Evolutionary conservation across 805 yeast species (phyloP).

Genomic region (Torulaspora microellipsoides): DNA sequence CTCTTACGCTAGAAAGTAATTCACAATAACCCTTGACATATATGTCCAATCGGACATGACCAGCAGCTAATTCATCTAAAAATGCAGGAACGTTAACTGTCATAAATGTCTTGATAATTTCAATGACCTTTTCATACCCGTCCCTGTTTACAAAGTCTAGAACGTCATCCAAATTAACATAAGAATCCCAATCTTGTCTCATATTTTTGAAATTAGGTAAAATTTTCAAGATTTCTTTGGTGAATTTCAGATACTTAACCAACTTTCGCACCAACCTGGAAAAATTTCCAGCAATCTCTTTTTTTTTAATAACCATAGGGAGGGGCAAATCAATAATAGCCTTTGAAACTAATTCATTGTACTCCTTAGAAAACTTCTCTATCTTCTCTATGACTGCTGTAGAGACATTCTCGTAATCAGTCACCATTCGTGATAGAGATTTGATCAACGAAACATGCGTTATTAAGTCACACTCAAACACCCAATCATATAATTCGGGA

Average conservation of each 20-base stretch:
- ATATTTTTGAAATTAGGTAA: constrained; percentile 37
- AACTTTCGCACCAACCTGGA: constrained; percentile 49
- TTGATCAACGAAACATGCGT: constrained; percentile 52
- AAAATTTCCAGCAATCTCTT: constrained; percentile 51
- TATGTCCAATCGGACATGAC: constrained; percentile 11
- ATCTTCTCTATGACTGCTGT: constrained; percentile 50
- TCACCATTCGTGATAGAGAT: constrained; percentile 56
- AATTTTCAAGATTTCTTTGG: constrained; percentile 45
- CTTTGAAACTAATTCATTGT: constrained; percentile 41
- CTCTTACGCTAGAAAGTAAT: constrained; percentile 15
- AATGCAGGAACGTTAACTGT: constrained; percentile 8
- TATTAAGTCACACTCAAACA: constrained; percentile 59
- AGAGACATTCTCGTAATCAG: constrained; percentile 52
- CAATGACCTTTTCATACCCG: constrained; percentile 12
- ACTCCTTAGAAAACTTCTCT: constrained; percentile 47
- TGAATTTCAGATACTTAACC: constrained; percentile 48
- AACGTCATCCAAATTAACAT: constrained; percentile 39
- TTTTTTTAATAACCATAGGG: constrained; percentile 47
- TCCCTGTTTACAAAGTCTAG: constrained; percentile 21
- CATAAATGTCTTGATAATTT: constrained; percentile 17
- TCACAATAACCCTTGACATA: constrained; percentile 13
- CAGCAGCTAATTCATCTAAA: constrained; percentile 9
- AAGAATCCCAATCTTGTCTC: constrained; percentile 53
- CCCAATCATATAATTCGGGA: constrained; percentile 54
- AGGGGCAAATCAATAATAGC: constrained; percentile 46